A percentile compares a stretch with the other conserved stretches of the same genome.
These are phyloP conservation scores for Backusella circina DNA, from an alignment of 192 early-diverging fungal species.

Conservation along the genomic window DNA sequence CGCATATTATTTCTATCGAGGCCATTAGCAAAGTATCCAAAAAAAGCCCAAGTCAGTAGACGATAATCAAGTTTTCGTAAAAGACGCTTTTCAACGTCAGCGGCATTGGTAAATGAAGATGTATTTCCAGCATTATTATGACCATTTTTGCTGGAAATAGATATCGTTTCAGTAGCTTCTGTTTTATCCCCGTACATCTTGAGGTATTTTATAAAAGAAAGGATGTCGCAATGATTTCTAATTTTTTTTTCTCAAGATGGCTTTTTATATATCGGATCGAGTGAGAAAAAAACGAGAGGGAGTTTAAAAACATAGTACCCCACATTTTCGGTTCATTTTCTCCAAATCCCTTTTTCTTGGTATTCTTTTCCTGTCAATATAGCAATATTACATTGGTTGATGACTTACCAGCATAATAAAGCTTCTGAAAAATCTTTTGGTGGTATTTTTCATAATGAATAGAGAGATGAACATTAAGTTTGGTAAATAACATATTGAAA, in stretches of 20 bases:
- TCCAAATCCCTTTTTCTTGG: neutral
- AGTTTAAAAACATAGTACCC: neutral
- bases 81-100: conserved; percentile 7
- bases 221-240: neutral
- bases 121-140: neutral
- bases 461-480: neutral
- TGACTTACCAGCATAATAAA: neutral
- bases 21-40: conserved; percentile 36
- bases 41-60: conserved; percentile 28
- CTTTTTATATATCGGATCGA: neutral
- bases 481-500: neutral
- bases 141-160: neutral
- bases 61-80: conserved; percentile 26
- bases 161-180: neutral
- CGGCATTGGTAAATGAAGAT: neutral
- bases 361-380: neutral
- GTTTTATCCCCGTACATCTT: neutral
- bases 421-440: neutral
- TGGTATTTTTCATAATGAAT: neutral
- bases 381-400: neutral
- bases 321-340: neutral
- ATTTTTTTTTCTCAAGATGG: neutral
- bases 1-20: conserved; percentile 36
- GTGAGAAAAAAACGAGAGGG: neutral
- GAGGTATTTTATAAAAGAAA: neutral